Evolutionary conservation across 768 basidiomycete species (phyloP).

Genomic region (Rhodocollybia butyracea): DNA sequence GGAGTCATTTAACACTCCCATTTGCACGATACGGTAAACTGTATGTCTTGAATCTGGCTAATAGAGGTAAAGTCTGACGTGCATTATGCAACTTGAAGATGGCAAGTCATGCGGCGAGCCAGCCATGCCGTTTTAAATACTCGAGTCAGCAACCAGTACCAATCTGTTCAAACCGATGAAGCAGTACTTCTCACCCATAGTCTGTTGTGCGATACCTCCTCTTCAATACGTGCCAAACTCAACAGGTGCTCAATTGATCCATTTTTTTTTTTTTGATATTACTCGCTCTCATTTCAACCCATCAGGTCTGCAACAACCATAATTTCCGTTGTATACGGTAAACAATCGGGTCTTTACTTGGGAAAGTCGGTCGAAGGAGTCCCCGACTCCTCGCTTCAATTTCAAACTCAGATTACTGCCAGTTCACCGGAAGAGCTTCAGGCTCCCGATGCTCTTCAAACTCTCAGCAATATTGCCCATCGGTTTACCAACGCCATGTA

Average conservation of each 20-base stretch:
- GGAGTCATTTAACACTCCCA: not conserved
- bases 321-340: constrained; percentile 8
- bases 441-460: not conserved
- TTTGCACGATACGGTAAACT: constrained; percentile 1
- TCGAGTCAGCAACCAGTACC: not conserved
- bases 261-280: not conserved
- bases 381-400: not conserved
- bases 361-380: not conserved
- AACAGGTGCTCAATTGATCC: not conserved
- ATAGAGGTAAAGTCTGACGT: no score
- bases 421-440: not conserved
- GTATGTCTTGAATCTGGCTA: no score
- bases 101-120: not conserved
- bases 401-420: not conserved
- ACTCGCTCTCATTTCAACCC: not conserved
- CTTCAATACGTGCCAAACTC: not conserved
- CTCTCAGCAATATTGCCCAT: not conserved
- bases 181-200: not conserved
- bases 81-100: no score
- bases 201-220: not conserved
- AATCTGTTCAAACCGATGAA: not conserved
- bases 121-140: constrained; percentile 1
- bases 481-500: not conserved
- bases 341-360: constrained; percentile 12
- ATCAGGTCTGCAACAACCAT: not conserved